Base-by-base conservation (phyloP, 2,329 filamentous ascomycete species). In the Celoporthe dispersa region DNA sequence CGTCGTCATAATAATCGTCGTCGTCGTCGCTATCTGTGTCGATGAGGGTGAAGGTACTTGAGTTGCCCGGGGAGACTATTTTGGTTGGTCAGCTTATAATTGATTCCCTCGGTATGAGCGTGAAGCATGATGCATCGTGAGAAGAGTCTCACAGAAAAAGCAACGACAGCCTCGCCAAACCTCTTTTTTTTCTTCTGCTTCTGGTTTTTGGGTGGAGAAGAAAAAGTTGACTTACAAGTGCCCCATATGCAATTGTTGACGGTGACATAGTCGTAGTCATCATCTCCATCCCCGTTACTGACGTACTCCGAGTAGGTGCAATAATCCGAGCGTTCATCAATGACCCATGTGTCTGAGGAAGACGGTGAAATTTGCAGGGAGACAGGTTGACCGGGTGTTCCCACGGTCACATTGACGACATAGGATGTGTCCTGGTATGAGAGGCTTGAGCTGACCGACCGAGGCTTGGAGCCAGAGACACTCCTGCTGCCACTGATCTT, bases 301-400 rank as follows among this genome's bases (percentile, higher is more conserved):
- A 37, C 31, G 11, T 68, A 25, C 1, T 12, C 41, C 7, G 60
- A 69, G 64, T 68, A 61, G 53, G 6, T 60, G 68, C 73, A 74
- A 64, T 28, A 69, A 1, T 3, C 0, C 4, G 70, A 71, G 28
- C 71, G 67, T 8, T 73, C 68, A 62, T 77, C 75, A 22, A 73
- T 71, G 19, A 79, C 74, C 78, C 78, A 80, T 2, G 78, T 77
- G 48, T 76, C 69, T 16, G 73, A 66, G 3, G 70, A 35, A 0
- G 74, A 75, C 1, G 76, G 68, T 35, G 77, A 74, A 39, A 79
- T 71, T 33, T 75, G 53, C 44, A 80, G 70, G 35, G 75, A 72
- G 9, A 80, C 28, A 8, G 73, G 65, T 70, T 80, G 78, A 8
- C 72, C 68, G 22, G 78, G 78, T 3, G 77, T 75, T 64, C 77